A percentile compares a stretch with the other conserved stretches of the same genome.
These are phyloP conservation scores for Tremella yokohamensis DNA, from an alignment of 768 basidiomycete genomes.

Conservation along the genomic window DNA sequence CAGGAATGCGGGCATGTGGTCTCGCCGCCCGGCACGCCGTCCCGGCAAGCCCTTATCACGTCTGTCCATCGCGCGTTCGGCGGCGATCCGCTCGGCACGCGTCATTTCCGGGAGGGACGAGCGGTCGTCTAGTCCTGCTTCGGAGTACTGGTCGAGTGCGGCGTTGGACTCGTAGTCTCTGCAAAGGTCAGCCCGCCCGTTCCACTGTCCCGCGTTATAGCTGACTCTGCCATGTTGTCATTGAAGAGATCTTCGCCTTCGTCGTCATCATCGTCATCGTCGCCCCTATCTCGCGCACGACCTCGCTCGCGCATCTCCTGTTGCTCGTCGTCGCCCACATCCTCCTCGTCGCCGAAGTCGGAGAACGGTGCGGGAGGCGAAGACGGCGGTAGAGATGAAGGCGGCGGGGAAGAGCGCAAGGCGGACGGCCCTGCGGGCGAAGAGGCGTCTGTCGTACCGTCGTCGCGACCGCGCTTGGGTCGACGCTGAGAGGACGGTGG, in stretches of 20 bases:
- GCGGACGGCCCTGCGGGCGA: slow-evolving; percentile 43
- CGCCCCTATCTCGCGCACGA: slow-evolving; percentile 56
- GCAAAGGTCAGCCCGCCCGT: slow-evolving; percentile 15
- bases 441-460: slow-evolving; percentile 9
- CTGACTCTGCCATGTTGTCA: slow-evolving; percentile 67
- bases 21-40: slow-evolving; percentile 69
- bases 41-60: slow-evolving; percentile 78
- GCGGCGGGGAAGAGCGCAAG: slow-evolving; percentile 49
- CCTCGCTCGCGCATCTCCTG: slow-evolving; percentile 45
- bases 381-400: slow-evolving; percentile 76
- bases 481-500: slow-evolving; percentile 44
- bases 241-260: slow-evolving; percentile 92
- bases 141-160: slow-evolving; percentile 79
- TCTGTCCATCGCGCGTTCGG: slow-evolving; percentile 80
- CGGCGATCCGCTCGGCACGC: slow-evolving; percentile 58
- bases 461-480: slow-evolving; percentile 39
- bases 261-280: slow-evolving; percentile 65
- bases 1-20: slow-evolving; percentile 80
- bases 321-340: slow-evolving; percentile 60
- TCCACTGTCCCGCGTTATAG: no score
- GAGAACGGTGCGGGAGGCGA: slow-evolving; percentile 79
- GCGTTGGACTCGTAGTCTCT: slow-evolving; percentile 80
- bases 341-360: slow-evolving; percentile 73
- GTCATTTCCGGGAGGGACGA: slow-evolving; percentile 44
- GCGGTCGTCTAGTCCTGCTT: slow-evolving; percentile 75